These are phyloP conservation scores for Hygrophorus pudorinus DNA, from an alignment of 768 basidiomycete genomes.

Conservation along the genomic window DNA sequence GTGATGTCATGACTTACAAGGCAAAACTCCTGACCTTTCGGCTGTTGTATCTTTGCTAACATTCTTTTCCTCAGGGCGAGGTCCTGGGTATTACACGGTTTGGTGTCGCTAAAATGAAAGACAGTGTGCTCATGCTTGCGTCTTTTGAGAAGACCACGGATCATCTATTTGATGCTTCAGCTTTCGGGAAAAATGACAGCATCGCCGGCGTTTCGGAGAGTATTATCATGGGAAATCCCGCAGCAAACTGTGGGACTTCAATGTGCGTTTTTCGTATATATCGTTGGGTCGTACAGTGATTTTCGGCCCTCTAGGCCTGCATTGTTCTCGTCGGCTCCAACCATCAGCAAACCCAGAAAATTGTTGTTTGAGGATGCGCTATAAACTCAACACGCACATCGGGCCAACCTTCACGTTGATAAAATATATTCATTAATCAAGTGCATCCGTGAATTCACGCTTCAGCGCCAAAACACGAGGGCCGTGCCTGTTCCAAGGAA, in stretches of 20 bases:
- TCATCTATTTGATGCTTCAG: slow-evolving; percentile 95
- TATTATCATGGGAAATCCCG: slow-evolving; percentile 98
- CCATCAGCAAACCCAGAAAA: slow-evolving; percentile 37
- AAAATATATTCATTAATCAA: background rate
- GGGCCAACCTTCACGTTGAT: background rate
- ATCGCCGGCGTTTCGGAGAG: slow-evolving; percentile 98
- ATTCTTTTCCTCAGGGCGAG: slow-evolving; percentile 56
- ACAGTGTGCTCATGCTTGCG: slow-evolving; percentile 96
- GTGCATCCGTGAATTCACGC: too few relatives aligned
- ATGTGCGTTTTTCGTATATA: slow-evolving; percentile 48
- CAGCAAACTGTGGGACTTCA: slow-evolving; percentile 88
- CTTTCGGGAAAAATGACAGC: slow-evolving; percentile 89
- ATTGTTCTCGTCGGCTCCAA: slow-evolving; percentile 33
- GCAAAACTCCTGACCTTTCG: slow-evolving; percentile 23
- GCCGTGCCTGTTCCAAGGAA: too few relatives aligned
- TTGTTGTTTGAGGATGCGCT: slow-evolving; percentile 40
- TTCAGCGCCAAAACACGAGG: too few relatives aligned
- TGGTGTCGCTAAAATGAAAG: slow-evolving; percentile 99
- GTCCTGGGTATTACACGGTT: slow-evolving; percentile 97
- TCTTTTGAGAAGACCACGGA: slow-evolving; percentile 99
- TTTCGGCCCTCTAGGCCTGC: slow-evolving; percentile 31
- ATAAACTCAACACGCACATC: too few relatives aligned
- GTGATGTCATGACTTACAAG: slow-evolving; percentile 99
- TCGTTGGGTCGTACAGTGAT: background rate
- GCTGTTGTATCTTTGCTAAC: background rate